These are phyloP conservation scores for Strobilomyces echinocephalus DNA, from an alignment of 768 basidiomycete species.

Conservation along the genomic window DNA sequence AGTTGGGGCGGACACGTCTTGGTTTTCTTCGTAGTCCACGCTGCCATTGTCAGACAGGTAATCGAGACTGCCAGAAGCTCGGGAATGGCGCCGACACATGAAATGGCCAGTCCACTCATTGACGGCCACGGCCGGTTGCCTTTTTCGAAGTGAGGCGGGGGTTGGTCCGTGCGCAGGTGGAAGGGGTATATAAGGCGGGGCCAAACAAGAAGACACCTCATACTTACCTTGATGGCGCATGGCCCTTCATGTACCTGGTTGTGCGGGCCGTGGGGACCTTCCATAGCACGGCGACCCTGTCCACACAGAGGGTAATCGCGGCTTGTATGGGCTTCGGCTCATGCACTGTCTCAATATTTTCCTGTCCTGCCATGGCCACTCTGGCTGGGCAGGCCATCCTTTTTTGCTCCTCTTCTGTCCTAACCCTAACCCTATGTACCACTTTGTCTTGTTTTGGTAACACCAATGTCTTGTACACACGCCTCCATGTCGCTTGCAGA, in stretches of 20 bases:
- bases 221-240: slow-evolving; percentile 64
- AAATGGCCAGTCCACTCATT: no score
- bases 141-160: no score
- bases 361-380: slow-evolving; percentile 61
- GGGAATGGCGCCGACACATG: no score
- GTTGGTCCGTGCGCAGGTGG: slow-evolving; percentile 24
- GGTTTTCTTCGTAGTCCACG: no score
- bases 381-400: slow-evolving; percentile 34
- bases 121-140: no score
- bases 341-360: slow-evolving; percentile 81
- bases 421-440: slow-evolving; percentile 32
- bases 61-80: no score
- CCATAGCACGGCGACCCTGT: slow-evolving; percentile 56
- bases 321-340: slow-evolving; percentile 60
- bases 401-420: slow-evolving; percentile 7
- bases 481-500: neutral
- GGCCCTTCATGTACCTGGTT: slow-evolving; percentile 50
- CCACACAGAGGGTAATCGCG: slow-evolving; percentile 40
- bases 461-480: neutral
- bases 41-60: no score
- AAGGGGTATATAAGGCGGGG: slow-evolving; percentile 28
- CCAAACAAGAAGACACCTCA: slow-evolving; percentile 26
- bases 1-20: no score
- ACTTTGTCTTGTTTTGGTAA: neutral
- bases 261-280: slow-evolving; percentile 51